These are phyloP conservation scores for Plantago lanceolata DNA, from an alignment of 305 asterid genomes.

Conservation along the genomic window DNA sequence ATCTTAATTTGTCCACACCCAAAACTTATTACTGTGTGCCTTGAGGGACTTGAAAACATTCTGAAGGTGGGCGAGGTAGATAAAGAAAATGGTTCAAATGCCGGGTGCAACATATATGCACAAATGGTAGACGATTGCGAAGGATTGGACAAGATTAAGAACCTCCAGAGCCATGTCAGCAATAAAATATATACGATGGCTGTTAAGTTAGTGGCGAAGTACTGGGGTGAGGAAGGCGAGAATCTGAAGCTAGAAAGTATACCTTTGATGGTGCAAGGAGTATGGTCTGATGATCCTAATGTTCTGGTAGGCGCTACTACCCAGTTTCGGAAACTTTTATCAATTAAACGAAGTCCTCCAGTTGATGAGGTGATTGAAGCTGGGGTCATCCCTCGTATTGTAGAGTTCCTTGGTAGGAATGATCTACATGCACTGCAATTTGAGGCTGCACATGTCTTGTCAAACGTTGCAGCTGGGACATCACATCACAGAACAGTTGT, in stretches of 20 bases:
- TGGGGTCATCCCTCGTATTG: no score
- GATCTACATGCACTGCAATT: no score
- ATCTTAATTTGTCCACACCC: conserved; percentile 49
- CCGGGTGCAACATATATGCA: conserved; percentile 50
- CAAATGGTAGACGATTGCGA: conserved; percentile 56
- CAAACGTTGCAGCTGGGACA: no score
- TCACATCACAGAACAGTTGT: no score
- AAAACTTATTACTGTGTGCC: conserved; percentile 48
- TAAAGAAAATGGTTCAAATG: conserved; percentile 43
- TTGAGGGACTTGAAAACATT: conserved; percentile 53
- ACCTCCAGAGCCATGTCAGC: conserved; percentile 51
- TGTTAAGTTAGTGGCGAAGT: conserved; percentile 43
- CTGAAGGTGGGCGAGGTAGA: conserved; percentile 48
- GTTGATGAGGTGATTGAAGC: no score
- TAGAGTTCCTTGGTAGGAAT: no score
- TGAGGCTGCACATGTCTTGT: no score
- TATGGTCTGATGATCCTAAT: no score
- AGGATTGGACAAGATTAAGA: conserved; percentile 48
- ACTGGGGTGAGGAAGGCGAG: conserved; percentile 56
- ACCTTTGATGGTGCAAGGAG: no score
- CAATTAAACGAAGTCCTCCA: no score
- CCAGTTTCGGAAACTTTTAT: no score
- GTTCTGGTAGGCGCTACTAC: no score
- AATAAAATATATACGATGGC: conserved; percentile 45
- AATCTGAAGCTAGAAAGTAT: conserved; percentile 41